Percentiles rank a stretch among this genome's conserved stretches.
These are phyloP conservation scores for Syncephalastrum sp. DNA, from an alignment of 371 early-diverging fungal species.

Conservation along the genomic window DNA sequence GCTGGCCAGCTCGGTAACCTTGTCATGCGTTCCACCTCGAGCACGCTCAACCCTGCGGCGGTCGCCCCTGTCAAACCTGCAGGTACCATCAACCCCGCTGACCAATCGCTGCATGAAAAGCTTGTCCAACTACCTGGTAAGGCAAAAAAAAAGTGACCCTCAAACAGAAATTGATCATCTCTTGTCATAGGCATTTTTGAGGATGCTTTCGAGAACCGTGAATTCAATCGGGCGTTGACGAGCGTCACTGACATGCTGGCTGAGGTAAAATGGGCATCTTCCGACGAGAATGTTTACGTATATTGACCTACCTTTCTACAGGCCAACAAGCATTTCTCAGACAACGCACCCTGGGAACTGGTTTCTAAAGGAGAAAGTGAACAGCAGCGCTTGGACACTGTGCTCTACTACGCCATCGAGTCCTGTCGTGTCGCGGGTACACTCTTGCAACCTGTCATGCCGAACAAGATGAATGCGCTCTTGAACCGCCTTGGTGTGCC, in stretches of 20 bases:
- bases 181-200: constrained; percentile 25
- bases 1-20: constrained; percentile 90
- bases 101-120: constrained; percentile 33
- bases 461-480: constrained; percentile 64
- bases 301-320: constrained; percentile 13
- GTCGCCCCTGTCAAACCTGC: constrained; percentile 39
- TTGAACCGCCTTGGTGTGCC: constrained; percentile 64
- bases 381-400: constrained; percentile 48
- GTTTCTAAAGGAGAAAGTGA: constrained; percentile 33
- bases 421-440: constrained; percentile 73
- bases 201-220: constrained; percentile 37
- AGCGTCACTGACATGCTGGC: constrained; percentile 56
- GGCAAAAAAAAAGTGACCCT: constrained; percentile 2
- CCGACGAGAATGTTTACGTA: not conserved
- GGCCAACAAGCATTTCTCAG: constrained; percentile 77
- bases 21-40: constrained; percentile 62
- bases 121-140: constrained; percentile 47
- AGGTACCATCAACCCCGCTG: constrained; percentile 26
- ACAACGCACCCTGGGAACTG: constrained; percentile 82
- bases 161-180: constrained; percentile 1
- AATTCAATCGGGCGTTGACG: constrained; percentile 54
- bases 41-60: constrained; percentile 54
- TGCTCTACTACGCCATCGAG: constrained; percentile 77
- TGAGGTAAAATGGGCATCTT: constrained; percentile 36
- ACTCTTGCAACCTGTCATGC: constrained; percentile 87